Conservation (phyloP, 176 grass and related monocot genomes). For the Zoysia japonica region DNA sequence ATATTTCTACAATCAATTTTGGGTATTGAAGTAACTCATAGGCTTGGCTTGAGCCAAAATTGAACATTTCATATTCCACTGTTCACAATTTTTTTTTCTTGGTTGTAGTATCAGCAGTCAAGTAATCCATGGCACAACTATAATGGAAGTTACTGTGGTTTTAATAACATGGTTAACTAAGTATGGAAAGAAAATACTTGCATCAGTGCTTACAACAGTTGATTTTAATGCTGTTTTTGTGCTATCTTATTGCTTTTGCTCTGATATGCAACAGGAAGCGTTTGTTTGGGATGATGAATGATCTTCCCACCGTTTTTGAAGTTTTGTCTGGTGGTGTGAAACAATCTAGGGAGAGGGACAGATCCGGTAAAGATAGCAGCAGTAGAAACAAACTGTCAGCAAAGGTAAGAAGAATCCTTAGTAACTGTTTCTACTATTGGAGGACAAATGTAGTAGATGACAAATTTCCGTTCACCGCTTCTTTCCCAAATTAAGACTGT, state of each 20-base stretch:
- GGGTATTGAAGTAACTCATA: background rate
- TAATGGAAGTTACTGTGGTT: background rate
- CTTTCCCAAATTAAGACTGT: background rate
- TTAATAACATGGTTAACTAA: slow-evolving; percentile 7
- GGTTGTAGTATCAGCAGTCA: background rate
- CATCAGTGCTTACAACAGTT: background rate
- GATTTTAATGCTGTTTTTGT: slow-evolving; percentile 1
- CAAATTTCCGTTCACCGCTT: background rate
- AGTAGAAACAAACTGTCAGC: slow-evolving; percentile 67
- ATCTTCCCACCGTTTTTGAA: slow-evolving; percentile 87
- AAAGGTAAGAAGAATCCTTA: slow-evolving; percentile 54
- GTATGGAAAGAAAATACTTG: background rate
- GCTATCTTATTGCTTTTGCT: slow-evolving; percentile 23
- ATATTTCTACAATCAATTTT: background rate
- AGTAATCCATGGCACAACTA: background rate
- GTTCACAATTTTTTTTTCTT: background rate
- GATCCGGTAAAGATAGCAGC: slow-evolving; percentile 62
- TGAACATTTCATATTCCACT: background rate
- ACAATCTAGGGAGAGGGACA: slow-evolving; percentile 68
- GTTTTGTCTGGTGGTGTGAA: slow-evolving; percentile 57
- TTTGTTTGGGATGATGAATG: slow-evolving; percentile 94
- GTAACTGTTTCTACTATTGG: background rate
- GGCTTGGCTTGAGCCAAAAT: background rate
- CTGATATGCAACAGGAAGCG: slow-evolving; percentile 65
- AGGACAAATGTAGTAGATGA: background rate